Percentiles rank a stretch among this genome's conserved stretches.
phyloP scores from a whole-genome alignment of 106 monocot genomes.

The Hemerocallis citrina region DNA sequence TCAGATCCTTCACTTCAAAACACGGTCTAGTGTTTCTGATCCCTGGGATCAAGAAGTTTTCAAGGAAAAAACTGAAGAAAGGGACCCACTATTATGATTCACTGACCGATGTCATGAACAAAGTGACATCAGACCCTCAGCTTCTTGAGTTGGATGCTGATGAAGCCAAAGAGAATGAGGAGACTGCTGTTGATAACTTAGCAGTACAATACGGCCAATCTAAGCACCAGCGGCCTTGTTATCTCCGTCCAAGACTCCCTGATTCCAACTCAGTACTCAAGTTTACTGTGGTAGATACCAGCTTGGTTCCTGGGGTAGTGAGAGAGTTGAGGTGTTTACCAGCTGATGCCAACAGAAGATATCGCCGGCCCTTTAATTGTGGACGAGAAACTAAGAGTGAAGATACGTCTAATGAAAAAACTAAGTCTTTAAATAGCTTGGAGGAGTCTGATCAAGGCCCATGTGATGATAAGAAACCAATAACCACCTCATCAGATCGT shows the following conservation, averaged over 20 bases:
- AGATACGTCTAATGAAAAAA: conserved; percentile 22
- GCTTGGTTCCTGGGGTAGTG: conserved; percentile 36
- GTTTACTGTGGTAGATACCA: conserved; percentile 75
- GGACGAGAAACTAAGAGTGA: conserved; percentile 17
- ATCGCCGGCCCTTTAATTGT: conserved; percentile 2
- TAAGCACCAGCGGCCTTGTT: conserved; percentile 17
- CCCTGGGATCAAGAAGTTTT: conserved; percentile 76
- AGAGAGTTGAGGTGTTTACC: conserved; percentile 53
- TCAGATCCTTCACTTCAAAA: conserved; percentile 15
- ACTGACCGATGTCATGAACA: conserved; percentile 75
- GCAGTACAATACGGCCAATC: conserved; percentile 11
- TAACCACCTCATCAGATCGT: conserved; percentile 2
- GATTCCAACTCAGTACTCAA: conserved; percentile 33
- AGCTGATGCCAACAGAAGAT: conserved; percentile 9
- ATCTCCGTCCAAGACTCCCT: conserved; percentile 30
- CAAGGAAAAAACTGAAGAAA: conserved; percentile 68
- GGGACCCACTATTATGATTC: conserved; percentile 95
- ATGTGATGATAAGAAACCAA: conserved; percentile 2
- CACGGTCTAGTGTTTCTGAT: conserved; percentile 62
- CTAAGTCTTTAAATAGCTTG: neutral
- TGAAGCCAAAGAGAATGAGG: conserved; percentile 10
- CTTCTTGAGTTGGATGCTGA: conserved; percentile 64
- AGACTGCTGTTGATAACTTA: neutral
- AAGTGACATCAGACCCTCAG: conserved; percentile 73
- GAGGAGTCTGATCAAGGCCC: conserved; percentile 5